Conservation (phyloP, 805 yeast species). For the Saccharomycopsis lassenensis region DNA sequence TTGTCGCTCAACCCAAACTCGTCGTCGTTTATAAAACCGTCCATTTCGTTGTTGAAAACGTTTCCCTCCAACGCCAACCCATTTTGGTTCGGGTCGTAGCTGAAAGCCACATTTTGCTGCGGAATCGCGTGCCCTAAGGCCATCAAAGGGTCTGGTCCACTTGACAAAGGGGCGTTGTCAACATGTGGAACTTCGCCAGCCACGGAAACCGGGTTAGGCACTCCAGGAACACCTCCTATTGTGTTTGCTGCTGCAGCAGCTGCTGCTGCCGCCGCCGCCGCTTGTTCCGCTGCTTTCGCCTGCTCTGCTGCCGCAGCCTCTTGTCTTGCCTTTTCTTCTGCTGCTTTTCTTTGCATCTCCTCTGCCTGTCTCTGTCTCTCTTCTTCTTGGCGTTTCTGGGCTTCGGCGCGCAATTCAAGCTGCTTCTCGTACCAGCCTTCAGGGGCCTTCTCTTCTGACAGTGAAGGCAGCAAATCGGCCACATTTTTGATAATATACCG, state of each 20-base stretch:
- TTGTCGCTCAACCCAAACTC: conserved; percentile 26
- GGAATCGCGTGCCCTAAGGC: not conserved
- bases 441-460: too few relatives aligned
- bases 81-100: conserved; percentile 3
- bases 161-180: not conserved
- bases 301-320: not conserved
- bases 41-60: conserved; percentile 11
- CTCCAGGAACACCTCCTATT: conserved; percentile 1
- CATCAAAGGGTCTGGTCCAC: not conserved
- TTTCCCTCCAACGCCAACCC: too few relatives aligned
- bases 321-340: conserved; percentile 10
- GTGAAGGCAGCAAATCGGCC: conserved; percentile 3
- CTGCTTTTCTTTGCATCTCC: conserved; percentile 12
- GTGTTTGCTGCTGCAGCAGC: conserved; percentile 8
- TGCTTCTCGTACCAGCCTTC: conserved; percentile 16
- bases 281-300: conserved; percentile 6
- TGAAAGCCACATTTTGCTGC: conserved; percentile 9
- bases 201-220: not conserved
- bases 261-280: conserved; percentile 4
- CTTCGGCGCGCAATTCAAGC: not conserved
- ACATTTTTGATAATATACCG: conserved; percentile 3
- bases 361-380: conserved; percentile 19
- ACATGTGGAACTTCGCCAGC: too few relatives aligned
- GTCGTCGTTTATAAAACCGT: conserved; percentile 24
- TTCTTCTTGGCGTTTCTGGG: conserved; percentile 19